These are phyloP conservation scores for Botryosphaeria dothidea DNA, from an alignment of 2,329 filamentous ascomycete species.

Conservation along the genomic window DNA sequence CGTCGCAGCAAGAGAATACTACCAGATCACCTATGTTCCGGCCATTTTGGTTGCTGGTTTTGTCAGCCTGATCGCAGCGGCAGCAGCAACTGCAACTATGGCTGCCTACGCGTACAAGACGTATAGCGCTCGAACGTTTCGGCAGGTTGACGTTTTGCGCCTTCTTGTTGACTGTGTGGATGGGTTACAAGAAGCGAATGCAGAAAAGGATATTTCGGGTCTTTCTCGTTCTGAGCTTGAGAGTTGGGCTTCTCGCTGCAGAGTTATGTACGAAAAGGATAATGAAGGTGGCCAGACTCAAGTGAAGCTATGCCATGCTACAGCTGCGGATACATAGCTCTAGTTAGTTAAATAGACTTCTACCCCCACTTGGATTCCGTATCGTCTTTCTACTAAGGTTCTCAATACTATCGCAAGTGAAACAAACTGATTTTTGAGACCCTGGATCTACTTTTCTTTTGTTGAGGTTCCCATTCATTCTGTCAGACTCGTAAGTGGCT, in stretches of 20 bases:
- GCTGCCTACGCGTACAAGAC: background rate
- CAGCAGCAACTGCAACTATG: background rate
- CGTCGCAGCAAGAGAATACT: background rate
- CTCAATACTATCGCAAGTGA: no score
- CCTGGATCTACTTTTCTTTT: no score
- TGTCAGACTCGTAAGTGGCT: no score
- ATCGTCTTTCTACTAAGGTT: no score
- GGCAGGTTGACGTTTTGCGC: background rate
- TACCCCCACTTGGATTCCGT: no score
- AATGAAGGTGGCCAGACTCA: background rate
- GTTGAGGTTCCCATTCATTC: no score
- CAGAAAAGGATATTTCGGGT: background rate
- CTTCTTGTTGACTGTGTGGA: background rate
- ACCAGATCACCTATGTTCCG: background rate
- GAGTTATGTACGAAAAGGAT: conserved; percentile 6
- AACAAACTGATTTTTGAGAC: no score
- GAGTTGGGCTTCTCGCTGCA: background rate
- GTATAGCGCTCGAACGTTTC: background rate
- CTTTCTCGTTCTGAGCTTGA: background rate
- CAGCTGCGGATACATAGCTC: no score
- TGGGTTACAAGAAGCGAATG: background rate
- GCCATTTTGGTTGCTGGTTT: background rate
- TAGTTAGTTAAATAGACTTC: no score
- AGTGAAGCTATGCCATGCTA: background rate
- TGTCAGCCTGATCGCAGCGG: background rate